These are phyloP conservation scores for Cladosporium austrohemisphaericum DNA, from an alignment of 2,329 filamentous ascomycete species.

Conservation along the genomic window DNA sequence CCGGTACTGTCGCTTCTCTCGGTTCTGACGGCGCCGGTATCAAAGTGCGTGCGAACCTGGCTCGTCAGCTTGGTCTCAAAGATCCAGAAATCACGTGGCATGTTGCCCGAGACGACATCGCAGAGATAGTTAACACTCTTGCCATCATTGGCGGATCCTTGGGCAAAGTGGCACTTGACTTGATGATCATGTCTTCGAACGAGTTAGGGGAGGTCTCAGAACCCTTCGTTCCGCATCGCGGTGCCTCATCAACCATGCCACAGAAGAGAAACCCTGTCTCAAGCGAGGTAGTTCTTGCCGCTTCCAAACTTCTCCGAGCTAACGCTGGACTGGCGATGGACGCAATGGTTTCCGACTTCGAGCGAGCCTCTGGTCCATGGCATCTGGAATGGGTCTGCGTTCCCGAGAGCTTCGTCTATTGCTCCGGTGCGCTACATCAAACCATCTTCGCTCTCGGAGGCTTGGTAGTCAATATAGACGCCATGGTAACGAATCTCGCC, in stretches of 20 bases:
- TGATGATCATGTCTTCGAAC: slow-evolving; percentile 31
- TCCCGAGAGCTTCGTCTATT: slow-evolving; percentile 29
- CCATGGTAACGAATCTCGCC: slow-evolving; percentile 30
- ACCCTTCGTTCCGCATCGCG: slow-evolving; percentile 51
- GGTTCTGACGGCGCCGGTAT: slow-evolving; percentile 19
- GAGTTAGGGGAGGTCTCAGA: slow-evolving; percentile 31
- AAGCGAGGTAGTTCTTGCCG: slow-evolving; percentile 28
- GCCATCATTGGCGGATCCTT: slow-evolving; percentile 28
- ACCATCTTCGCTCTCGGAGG: slow-evolving; percentile 26
- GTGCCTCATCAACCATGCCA: slow-evolving; percentile 55
- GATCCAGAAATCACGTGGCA: slow-evolving; percentile 33
- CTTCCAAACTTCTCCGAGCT: slow-evolving; percentile 26
- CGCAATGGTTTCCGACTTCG: slow-evolving; percentile 32
- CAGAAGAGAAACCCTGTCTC: slow-evolving; percentile 40
- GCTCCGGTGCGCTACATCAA: slow-evolving; percentile 26
- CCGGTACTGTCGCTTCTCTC: slow-evolving; percentile 30
- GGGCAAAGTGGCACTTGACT: slow-evolving; percentile 30
- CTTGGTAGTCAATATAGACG: slow-evolving; percentile 26
- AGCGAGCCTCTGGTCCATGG: slow-evolving; percentile 31
- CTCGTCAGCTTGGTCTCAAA: slow-evolving; percentile 23
- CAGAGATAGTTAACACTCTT: slow-evolving; percentile 28
- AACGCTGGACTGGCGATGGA: slow-evolving; percentile 27
- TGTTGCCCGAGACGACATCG: slow-evolving; percentile 30
- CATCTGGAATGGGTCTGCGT: slow-evolving; percentile 33
- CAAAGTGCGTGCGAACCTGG: slow-evolving; percentile 23